Base-by-base conservation (phyloP, 1,284 basidiomycete species). In the Termitomyces sp. region DNA sequence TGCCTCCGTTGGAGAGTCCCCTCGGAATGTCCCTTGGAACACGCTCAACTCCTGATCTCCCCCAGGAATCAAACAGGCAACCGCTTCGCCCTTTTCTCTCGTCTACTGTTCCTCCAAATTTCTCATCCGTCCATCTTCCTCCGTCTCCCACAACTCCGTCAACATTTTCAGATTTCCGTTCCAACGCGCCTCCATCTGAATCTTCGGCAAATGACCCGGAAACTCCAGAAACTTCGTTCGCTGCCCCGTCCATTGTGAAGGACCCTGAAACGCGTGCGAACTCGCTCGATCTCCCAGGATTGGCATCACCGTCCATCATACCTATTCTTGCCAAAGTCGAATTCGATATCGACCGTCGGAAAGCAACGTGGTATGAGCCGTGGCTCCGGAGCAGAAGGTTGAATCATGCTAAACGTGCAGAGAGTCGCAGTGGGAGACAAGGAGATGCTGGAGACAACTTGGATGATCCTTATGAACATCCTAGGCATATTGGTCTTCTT, bases 321-420 rank as follows among this genome's bases (percentile, higher is more conserved):
- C 88, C 88, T 11, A 84, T 93, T 54, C 76, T 93, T 28, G 91
- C 91, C 48, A 93, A 91, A 69, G 81, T 93, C 16, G 91, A 93
- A 67, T 93, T 93, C 60, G 89, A 93, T 63, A 87, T 93, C 59
- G 90, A 93, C 65, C 74, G 74, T 42, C 72, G 77, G 46, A 84
- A 77, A 59, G 88, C 87, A 9, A 72, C 73, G n/a, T 93, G 91
- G 91, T 93, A 86, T 60, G 83, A 86, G 14, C 79, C 81, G 5
- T 93, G 91, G 91, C 55, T 84, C 33, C 75, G 82, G 51, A 87
- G 80, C 60, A 72, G 86, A 50, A 76, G 74, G 54, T 69, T 72
- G 43, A 83, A 81, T 52, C 76, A 78, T 50, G 74, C 75, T 16
- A 86, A 81, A 64, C 71, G 84, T 19, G 65, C 74, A 14, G 76